These are phyloP conservation scores for Dunaliella primolecta DNA, from an alignment of 139 green algal genomes.

Conservation along the genomic window DNA sequence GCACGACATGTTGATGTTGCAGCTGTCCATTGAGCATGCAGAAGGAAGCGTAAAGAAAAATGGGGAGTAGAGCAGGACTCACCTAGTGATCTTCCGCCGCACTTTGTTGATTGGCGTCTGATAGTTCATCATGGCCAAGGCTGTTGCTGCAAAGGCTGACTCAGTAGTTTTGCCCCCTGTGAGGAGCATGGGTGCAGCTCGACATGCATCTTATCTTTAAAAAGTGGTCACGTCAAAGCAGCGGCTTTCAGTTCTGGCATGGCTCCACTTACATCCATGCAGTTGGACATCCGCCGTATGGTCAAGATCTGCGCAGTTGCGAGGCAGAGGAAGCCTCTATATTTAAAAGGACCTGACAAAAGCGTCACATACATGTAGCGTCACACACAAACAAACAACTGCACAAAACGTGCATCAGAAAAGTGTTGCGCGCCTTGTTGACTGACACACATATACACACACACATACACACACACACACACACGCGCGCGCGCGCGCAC, in stretches of 20 bases:
- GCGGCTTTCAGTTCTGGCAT: too few relatives aligned
- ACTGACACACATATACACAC: too few relatives aligned
- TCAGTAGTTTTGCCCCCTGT: slow-evolving; percentile 54
- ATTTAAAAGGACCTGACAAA: not conserved
- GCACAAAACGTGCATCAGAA: too few relatives aligned
- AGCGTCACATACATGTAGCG: not conserved
- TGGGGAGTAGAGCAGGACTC: too few relatives aligned
- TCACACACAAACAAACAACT: not conserved
- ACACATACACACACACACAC: not conserved
- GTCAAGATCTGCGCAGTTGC: slow-evolving; percentile 60
- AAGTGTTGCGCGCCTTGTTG: too few relatives aligned
- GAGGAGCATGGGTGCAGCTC: too few relatives aligned
- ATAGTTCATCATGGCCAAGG: slow-evolving; percentile 84
- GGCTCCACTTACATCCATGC: slow-evolving; percentile 62
- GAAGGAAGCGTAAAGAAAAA: too few relatives aligned
- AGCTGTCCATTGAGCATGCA: too few relatives aligned
- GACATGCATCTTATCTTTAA: too few relatives aligned
- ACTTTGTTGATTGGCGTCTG: slow-evolving; percentile 73
- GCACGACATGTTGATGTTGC: too few relatives aligned
- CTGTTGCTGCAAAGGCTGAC: slow-evolving; percentile 63
- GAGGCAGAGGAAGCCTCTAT: not conserved
- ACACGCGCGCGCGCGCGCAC: too few relatives aligned
- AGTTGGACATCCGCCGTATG: slow-evolving; percentile 88
- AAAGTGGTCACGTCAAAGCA: too few relatives aligned
- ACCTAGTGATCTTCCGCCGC: not conserved